phyloP scores from a whole-genome alignment of 495 filamentous ascomycete genomes.

The Staphylotrichum tortipilum region DNA sequence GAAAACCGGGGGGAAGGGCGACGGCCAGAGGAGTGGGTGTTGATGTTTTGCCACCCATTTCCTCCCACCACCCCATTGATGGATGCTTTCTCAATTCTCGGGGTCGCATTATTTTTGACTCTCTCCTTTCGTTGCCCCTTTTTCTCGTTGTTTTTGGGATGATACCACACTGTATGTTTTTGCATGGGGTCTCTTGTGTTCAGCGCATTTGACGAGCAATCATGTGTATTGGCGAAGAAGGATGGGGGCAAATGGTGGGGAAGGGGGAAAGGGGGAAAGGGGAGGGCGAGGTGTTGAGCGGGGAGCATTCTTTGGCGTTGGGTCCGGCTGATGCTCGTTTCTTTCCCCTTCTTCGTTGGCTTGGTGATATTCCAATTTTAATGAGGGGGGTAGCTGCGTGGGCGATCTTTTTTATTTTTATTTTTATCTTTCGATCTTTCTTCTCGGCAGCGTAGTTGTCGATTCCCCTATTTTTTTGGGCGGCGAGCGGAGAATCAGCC shows the following conservation, averaged over 20 bases:
- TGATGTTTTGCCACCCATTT: neutral
- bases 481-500: neutral
- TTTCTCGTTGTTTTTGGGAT: conserved; percentile 6
- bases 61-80: too few species aligned
- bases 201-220: conserved; percentile 1
- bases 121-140: neutral
- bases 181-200: neutral
- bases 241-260: neutral
- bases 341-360: neutral
- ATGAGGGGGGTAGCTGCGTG: neutral
- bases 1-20: neutral
- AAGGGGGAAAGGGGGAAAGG: too few species aligned
- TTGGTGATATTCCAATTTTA: neutral
- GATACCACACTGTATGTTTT: conserved; percentile 19
- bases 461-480: neutral
- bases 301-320: conserved; percentile 7
- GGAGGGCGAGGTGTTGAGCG: too few species aligned
- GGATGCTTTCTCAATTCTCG: too few species aligned
- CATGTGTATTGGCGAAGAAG: neutral
- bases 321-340: neutral
- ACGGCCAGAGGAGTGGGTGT: neutral
- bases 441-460: neutral
- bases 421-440: too few species aligned
- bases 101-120: neutral
- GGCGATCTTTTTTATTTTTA: neutral